Evolutionary conservation across 139 green algal species (phyloP).

Genomic region (Chlamydomonas sp.): DNA sequence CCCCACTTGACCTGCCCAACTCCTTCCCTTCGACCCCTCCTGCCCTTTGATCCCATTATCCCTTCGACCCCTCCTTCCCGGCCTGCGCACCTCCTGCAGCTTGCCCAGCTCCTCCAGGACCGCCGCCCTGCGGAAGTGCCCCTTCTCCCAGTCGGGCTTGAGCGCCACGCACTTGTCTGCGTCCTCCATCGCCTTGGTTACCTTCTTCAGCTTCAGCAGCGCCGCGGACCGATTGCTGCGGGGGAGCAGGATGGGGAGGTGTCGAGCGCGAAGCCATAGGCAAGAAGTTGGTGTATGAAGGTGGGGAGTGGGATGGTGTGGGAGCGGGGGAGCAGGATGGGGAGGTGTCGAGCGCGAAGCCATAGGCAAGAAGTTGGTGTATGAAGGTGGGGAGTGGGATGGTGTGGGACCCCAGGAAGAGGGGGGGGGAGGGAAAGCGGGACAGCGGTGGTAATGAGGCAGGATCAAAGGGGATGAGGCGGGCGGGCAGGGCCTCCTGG

Average conservation of each 20-base stretch:
- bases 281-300: not conserved
- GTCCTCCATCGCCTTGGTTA: slow-evolving; percentile 89
- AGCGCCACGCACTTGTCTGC: slow-evolving; percentile 71
- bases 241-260: not conserved
- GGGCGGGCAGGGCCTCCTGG: too few species aligned
- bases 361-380: not conserved
- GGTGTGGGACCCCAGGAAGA: not conserved
- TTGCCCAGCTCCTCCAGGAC: slow-evolving; percentile 44
- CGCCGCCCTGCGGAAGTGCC: slow-evolving; percentile 31
- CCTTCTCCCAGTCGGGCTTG: slow-evolving; percentile 91
- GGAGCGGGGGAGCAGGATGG: not conserved
- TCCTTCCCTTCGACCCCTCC: too few species aligned
- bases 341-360: not conserved
- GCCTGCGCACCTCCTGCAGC: slow-evolving; percentile 9
- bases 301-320: not conserved
- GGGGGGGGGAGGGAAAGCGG: not conserved
- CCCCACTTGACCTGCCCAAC: too few species aligned
- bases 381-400: not conserved
- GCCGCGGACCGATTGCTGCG: slow-evolving; percentile 90
- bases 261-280: not conserved
- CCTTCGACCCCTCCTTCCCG: not conserved
- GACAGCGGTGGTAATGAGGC: too few species aligned
- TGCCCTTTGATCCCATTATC: too few species aligned
- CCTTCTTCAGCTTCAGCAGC: slow-evolving; percentile 92
- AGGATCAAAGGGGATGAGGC: too few species aligned